Evolutionary conservation across 73 alveolate species (phyloP).

Genomic region (Paramecium caudatum): DNA sequence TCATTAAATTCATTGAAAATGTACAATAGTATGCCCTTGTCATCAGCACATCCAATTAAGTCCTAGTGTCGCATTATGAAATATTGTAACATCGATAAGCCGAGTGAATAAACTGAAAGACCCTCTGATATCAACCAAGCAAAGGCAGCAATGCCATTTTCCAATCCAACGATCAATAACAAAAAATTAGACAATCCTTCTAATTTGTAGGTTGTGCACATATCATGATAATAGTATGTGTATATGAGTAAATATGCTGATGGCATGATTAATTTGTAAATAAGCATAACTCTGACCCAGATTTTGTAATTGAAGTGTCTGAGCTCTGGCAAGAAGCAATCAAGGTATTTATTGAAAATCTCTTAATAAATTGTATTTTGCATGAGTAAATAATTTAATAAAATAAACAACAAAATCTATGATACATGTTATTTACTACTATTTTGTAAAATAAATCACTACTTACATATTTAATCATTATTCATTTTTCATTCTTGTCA

Average conservation of each 20-base stretch:
- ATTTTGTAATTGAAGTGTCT: neutral
- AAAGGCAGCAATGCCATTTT: neutral
- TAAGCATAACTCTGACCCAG: constrained; percentile 1
- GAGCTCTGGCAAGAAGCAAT: constrained; percentile 37
- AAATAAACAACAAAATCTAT: no score
- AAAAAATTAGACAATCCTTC: neutral
- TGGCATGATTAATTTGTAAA: neutral
- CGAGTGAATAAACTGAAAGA: neutral
- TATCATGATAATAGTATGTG: neutral
- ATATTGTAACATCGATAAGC: neutral
- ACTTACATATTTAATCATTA: no score
- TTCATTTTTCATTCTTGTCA: no score
- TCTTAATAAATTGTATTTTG: no score
- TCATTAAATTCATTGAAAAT: neutral
- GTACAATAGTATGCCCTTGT: neutral
- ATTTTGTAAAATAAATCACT: no score
- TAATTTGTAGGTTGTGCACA: neutral
- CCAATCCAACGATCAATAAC: neutral
- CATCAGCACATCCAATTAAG: neutral
- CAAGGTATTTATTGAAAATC: neutral
- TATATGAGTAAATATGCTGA: neutral
- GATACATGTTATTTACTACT: no score
- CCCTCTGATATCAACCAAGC: neutral
- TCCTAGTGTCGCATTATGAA: neutral
- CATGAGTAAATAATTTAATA: no score